A percentile compares a stretch with the other conserved stretches of the same genome.
Conservation (phyloP, 805 yeast species). For the Hanseniaspora hatyaiensis region DNA sequence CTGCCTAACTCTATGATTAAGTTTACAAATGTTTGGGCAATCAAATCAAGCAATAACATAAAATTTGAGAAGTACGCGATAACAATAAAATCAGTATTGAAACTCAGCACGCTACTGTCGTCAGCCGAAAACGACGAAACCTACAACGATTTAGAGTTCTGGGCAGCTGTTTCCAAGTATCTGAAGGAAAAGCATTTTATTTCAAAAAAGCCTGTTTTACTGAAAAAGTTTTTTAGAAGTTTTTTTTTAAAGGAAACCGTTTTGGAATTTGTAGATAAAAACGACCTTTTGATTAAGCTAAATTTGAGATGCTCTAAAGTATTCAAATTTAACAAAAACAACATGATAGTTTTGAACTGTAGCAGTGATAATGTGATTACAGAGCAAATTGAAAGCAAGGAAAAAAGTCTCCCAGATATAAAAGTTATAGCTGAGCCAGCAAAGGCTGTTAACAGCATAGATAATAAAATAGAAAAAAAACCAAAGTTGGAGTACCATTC, state of each 20-base stretch:
- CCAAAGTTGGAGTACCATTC: too few relatives aligned
- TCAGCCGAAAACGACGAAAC: too few relatives aligned
- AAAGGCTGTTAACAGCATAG: too few relatives aligned
- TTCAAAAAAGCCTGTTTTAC: neutral
- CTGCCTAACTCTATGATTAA: neutral
- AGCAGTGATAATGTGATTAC: neutral
- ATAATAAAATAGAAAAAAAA: neutral
- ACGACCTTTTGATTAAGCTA: neutral
- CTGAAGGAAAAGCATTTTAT: neutral
- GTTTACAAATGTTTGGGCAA: neutral
- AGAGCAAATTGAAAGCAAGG: too few relatives aligned
- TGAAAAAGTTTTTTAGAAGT: constrained; percentile 1
- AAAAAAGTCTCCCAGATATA: too few relatives aligned
- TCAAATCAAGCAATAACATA: neutral
- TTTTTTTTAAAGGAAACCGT: neutral
- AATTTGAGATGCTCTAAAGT: neutral
- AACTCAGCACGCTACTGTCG: neutral
- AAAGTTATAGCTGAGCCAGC: too few relatives aligned
- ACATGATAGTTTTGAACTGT: neutral
- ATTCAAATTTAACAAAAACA: neutral
- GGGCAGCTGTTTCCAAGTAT: neutral
- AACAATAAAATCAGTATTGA: neutral
- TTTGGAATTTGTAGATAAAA: neutral
- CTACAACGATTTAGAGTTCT: neutral
- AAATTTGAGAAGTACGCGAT: neutral